Percentiles rank a stretch among this genome's conserved stretches.
phyloP scores from a whole-genome alignment of 768 basidiomycete genomes.

The Mycena venus region DNA sequence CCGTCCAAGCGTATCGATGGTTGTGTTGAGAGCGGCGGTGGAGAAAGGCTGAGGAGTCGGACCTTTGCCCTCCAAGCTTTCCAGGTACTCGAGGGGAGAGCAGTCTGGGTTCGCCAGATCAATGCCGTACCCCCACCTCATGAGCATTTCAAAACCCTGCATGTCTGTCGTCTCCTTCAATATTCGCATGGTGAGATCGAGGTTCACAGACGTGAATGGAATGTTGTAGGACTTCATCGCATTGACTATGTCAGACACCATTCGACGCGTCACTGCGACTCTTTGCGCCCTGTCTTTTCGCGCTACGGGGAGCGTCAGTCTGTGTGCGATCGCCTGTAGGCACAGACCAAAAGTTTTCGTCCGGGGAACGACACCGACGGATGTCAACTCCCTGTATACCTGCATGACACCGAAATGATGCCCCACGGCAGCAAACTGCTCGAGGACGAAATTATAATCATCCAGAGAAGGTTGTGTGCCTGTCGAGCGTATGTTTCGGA shows the following conservation, averaged over 20 bases:
- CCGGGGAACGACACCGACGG: conserved; percentile 59
- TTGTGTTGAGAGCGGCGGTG: conserved; percentile 78
- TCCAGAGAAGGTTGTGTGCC: conserved; percentile 64
- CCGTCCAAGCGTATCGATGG: conserved; percentile 78
- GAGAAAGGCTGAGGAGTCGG: conserved; percentile 64
- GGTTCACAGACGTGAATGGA: conserved; percentile 67
- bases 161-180: conserved; percentile 74
- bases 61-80: neutral
- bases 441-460: conserved; percentile 83
- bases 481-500: conserved; percentile 75
- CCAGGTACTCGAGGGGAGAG: conserved; percentile 63
- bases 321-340: conserved; percentile 79
- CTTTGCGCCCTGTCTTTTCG: conserved; percentile 50
- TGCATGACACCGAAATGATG: conserved; percentile 70
- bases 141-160: conserved; percentile 67
- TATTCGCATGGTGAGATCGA: conserved; percentile 79
- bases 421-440: conserved; percentile 84
- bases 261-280: conserved; percentile 57
- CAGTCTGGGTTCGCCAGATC: conserved; percentile 84
- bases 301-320: conserved; percentile 71
- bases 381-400: conserved; percentile 72
- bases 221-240: conserved; percentile 69
- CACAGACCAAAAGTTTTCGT: conserved; percentile 72
- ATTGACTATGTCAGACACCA: conserved; percentile 64
- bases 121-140: conserved; percentile 81